A percentile compares a stretch with the other conserved stretches of the same genome.
These are phyloP conservation scores for Hysterium pulicare DNA, from an alignment of 2,329 filamentous ascomycete species.

Conservation along the genomic window DNA sequence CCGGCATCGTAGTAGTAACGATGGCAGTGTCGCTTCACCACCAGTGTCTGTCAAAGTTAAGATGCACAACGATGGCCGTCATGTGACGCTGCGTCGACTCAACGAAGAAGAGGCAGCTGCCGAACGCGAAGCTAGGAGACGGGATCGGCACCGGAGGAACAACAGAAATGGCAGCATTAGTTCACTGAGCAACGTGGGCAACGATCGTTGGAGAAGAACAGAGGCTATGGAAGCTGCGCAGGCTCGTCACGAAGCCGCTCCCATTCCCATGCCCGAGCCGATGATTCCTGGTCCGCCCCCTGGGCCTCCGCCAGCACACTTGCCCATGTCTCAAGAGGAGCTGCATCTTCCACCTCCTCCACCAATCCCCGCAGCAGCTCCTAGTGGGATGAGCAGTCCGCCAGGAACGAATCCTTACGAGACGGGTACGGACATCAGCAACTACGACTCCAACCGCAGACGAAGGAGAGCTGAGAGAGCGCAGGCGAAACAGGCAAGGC, in stretches of 20 bases:
- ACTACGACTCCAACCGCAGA: slow-evolving; percentile 38
- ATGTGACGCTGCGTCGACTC: slow-evolving; percentile 60
- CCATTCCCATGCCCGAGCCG: slow-evolving; percentile 27
- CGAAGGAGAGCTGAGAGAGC: slow-evolving; percentile 38
- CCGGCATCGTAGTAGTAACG: slow-evolving; percentile 29
- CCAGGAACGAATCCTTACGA: slow-evolving; percentile 32
- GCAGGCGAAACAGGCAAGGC: slow-evolving; percentile 33
- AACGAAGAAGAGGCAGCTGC: slow-evolving; percentile 62
- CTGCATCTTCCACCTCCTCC: slow-evolving; percentile 29
- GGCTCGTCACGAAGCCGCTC: slow-evolving; percentile 22
- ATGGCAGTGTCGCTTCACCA: slow-evolving; percentile 52
- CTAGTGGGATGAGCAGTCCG: slow-evolving; percentile 35
- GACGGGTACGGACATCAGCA: slow-evolving; percentile 38
- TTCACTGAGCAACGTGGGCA: slow-evolving; percentile 32
- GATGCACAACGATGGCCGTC: slow-evolving; percentile 61
- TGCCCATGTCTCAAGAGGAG: neutral
- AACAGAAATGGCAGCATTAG: slow-evolving; percentile 40
- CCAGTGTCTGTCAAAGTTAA: slow-evolving; percentile 63
- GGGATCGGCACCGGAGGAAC: slow-evolving; percentile 42
- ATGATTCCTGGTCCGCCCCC: slow-evolving; percentile 26
- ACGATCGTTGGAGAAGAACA: slow-evolving; percentile 39
- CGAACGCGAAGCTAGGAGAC: slow-evolving; percentile 53
- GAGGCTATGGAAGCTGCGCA: slow-evolving; percentile 36
- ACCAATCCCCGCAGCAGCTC: slow-evolving; percentile 27
- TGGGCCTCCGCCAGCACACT: slow-evolving; percentile 18